Evolutionary conservation across 805 yeast genomes (phyloP).

Genomic region (Pichia insulana): DNA sequence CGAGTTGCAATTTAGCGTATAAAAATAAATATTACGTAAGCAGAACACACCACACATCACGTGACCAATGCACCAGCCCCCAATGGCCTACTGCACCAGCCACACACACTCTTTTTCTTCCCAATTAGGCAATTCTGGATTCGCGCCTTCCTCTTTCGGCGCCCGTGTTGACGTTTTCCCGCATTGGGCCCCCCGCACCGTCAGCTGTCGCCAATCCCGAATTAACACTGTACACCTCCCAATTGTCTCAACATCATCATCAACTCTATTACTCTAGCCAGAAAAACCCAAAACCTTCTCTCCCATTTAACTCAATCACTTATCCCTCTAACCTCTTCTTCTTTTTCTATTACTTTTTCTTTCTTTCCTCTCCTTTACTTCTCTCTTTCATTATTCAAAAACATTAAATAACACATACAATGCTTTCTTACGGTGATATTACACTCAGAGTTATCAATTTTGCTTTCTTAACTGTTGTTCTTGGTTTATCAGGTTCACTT

Average conservation of each 20-base stretch:
- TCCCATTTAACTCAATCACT: neutral
- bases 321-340: neutral
- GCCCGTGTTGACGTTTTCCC: neutral
- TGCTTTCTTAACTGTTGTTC: conserved; percentile 62
- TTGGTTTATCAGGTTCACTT: conserved; percentile 87
- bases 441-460: conserved; percentile 69
- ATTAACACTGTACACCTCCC: too few relatives aligned
- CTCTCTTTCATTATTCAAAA: too few relatives aligned
- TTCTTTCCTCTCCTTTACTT: neutral
- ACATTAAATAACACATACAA: conserved; percentile 8
- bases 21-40: conserved; percentile 25
- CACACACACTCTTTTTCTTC: too few relatives aligned
- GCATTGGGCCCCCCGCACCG: neutral
- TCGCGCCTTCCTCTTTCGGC: neutral
- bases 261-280: too few relatives aligned
- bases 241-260: too few relatives aligned
- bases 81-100: too few relatives aligned
- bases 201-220: too few relatives aligned
- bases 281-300: too few relatives aligned
- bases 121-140: too few relatives aligned
- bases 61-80: too few relatives aligned
- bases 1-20: too few relatives aligned
- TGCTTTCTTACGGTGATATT: conserved; percentile 65
- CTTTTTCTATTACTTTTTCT: neutral
- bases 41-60: conserved; percentile 2